Evolutionary conservation across 495 filamentous ascomycete species (phyloP), one percentile per base, ranked within the genome.

Genomic region (Delitschia confertaspora): DNA sequence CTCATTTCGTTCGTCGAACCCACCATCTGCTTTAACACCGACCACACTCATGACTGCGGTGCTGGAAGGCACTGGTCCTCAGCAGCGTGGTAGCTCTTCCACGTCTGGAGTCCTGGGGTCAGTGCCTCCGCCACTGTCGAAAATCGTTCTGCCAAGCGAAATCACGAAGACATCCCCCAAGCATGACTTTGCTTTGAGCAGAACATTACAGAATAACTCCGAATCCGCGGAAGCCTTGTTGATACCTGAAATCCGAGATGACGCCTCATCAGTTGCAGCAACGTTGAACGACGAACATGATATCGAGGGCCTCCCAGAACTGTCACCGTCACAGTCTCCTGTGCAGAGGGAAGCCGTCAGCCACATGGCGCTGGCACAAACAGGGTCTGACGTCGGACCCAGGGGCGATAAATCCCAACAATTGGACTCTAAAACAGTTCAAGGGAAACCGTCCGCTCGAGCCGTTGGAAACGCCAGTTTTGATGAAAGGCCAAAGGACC

Each of bases 51-150:
- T n/a, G n/a, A n/a, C n/a, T n/a, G n/a, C n/a, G n/a, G n/a, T n/a
- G n/a, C n/a, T n/a, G n/a, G n/a, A n/a, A n/a, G n/a, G n/a, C n/a
- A n/a, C n/a, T n/a, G n/a, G n/a, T n/a, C n/a, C n/a, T n/a, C n/a
- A n/a, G n/a, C n/a, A 40, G 3, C 70, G 70, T 8, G 73, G 74
- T 30, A 55, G 64, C 14, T 76, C 76, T 16, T 83, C 80, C 6
- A 63, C 77, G 16, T 80, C 74, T 32, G 76, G 78, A 5, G 71
- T 75, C 60, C 75, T 73, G 8, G 79, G 78, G 31, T 63, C 62
- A 14, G 48, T 62, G 27, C 54, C 49, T 18, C 32, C 35, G 44
- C 45, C n/a, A n/a, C n/a, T n/a, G n/a, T n/a, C n/a, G n/a, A n/a
- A n/a, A n/a, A n/a, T n/a, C n/a, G n/a, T n/a, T n/a, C n/a, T n/a